Base-by-base conservation (phyloP, 164 flowering plant genomes). In the Cinnamomum micranthum region DNA sequence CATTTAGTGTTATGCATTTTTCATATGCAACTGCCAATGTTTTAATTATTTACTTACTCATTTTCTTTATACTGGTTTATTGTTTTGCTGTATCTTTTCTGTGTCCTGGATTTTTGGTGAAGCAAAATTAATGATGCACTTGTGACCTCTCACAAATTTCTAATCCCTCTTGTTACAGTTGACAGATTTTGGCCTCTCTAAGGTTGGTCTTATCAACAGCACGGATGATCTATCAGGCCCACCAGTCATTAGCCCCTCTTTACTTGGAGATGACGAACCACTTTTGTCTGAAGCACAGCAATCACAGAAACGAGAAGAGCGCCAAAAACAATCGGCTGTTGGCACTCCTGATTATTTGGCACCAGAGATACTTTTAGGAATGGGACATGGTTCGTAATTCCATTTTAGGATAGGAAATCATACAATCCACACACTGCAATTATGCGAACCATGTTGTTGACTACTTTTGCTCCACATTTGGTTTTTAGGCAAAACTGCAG, bases 311-410 rank as follows among this genome's bases (percentile, higher is more conserved):
- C 85, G 90, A 77, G 96, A 87, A 76, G 81, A 88, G 70, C 87
- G 97, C 24, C 89, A 88, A 79, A 92, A 89, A 81, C 90, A 92
- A 73, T 77, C 94, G 52, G 97, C 90, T 79, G 97, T 89, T 85
- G 99, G 99, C 50, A 96, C 99, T 74, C 99, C 99, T 75, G 99
- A 96, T 84, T 96, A 96, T 89, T 86, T 96, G 87, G 99, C 99
- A 71, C 99, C 99, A 63, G 99, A 96, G 82, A 96, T 96, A 81
- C 97, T 96, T 82, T 94, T 96, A 72, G 99, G 99, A 79, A 94
- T 86, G 92, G 99, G 97, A 72, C 99, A 96, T 86, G 96, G 98
- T 96, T 50, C 33, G 88, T 72, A 73, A 66, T 55, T 20, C 33
- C 47, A 25, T 11, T 25, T 15, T 64, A 20, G 50, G 7, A 59